These are phyloP conservation scores for Mortierella sp. DNA, from an alignment of 371 early-diverging fungal species.

Conservation along the genomic window DNA sequence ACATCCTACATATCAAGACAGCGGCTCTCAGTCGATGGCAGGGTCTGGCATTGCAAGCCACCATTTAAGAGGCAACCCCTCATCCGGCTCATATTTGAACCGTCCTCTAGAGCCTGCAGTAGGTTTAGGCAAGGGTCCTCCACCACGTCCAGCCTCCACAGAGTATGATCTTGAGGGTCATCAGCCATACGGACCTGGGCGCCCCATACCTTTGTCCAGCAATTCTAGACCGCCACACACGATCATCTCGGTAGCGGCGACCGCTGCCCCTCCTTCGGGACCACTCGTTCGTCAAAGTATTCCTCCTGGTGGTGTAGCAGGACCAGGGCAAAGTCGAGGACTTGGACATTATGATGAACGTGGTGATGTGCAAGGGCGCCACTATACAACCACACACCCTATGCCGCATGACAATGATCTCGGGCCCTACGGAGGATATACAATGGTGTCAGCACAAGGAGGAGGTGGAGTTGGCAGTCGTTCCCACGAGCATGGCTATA, in stretches of 20 bases:
- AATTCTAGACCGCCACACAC: neutral
- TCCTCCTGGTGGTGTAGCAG: neutral
- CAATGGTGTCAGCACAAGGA: neutral
- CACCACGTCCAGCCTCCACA: neutral
- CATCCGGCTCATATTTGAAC: neutral
- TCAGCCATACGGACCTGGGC: constrained; percentile 8
- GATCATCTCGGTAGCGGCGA: neutral
- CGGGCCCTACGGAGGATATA: neutral
- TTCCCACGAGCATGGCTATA: neutral
- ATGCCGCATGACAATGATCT: neutral
- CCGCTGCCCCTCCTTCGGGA: neutral
- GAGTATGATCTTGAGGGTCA: constrained; percentile 12
- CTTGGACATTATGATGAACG: constrained; percentile 14
- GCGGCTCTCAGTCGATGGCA: neutral
- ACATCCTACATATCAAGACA: constrained; percentile 1
- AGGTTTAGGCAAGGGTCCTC: neutral
- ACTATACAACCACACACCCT: neutral
- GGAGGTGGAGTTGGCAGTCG: constrained; percentile 7
- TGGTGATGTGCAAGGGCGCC: neutral
- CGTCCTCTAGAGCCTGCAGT: neutral
- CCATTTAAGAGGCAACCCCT: neutral
- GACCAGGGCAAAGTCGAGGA: constrained; percentile 1
- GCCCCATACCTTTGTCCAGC: constrained; percentile 11
- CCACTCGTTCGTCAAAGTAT: neutral
- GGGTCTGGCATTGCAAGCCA: neutral